Evolutionary conservation across 2,329 filamentous ascomycete genomes (phyloP).

Genomic region (Ceratocystis huliohia): DNA sequence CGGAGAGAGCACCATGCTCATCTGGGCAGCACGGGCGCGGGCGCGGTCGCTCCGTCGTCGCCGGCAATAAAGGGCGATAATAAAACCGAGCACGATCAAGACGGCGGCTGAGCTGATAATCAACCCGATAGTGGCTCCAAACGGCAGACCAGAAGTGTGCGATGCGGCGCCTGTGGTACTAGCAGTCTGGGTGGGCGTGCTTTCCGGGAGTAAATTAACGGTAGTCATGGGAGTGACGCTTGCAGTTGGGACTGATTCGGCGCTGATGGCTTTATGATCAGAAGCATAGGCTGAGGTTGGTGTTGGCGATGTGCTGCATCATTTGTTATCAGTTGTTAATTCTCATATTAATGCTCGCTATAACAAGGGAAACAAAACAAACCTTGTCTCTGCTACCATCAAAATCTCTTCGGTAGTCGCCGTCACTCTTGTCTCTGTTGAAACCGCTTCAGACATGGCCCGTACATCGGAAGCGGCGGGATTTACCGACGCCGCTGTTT

Average conservation of each 20-base stretch:
- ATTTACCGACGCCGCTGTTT: not conserved
- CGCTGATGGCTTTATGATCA: not conserved
- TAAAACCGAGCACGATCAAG: constrained; percentile 5
- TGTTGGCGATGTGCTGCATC: not conserved
- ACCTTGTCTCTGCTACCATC: not conserved
- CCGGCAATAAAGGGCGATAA: constrained; percentile 13
- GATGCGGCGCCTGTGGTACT: not conserved
- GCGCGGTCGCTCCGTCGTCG: constrained; percentile 10
- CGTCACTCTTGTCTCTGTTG: not conserved
- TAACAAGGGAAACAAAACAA: not conserved
- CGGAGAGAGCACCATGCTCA: not conserved
- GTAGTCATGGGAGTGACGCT: no score
- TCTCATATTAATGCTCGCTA: not conserved
- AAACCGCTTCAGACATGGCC: not conserved
- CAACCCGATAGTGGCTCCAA: constrained; percentile 16
- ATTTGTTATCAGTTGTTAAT: not conserved
- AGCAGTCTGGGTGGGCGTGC: not conserved
- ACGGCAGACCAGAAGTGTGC: constrained; percentile 7
- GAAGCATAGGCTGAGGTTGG: not conserved
- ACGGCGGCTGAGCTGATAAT: constrained; percentile 13
- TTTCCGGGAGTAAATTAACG: no score
- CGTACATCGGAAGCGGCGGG: not conserved
- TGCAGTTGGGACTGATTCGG: no score
- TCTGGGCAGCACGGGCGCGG: not conserved
- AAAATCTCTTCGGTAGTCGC: not conserved